A percentile compares a stretch with the other conserved stretches of the same genome.
Conservation (phyloP, 2,329 filamentous ascomycete species). For the Botrytis aclada region DNA sequence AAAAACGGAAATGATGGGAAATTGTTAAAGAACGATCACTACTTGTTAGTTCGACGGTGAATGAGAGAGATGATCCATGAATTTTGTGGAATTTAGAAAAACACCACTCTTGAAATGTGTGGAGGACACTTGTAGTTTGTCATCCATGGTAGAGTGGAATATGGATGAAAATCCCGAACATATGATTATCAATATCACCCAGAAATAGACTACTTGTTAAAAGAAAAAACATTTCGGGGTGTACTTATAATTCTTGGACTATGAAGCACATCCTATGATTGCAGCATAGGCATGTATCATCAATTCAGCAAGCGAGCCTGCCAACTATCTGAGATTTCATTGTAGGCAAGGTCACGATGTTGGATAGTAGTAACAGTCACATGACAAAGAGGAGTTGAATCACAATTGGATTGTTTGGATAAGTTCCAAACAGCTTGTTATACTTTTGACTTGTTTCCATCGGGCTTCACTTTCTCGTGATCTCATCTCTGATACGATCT, state of each 20-base stretch:
- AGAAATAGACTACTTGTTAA: neutral
- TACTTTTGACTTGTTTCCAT: too few relatives aligned
- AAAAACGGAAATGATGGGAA: neutral
- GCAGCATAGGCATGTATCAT: neutral
- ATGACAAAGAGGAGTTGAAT: neutral
- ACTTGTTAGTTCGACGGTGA: neutral
- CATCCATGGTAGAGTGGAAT: neutral
- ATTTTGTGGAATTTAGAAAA: neutral
- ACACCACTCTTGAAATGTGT: neutral
- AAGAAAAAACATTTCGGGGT: neutral
- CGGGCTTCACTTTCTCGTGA: too few relatives aligned
- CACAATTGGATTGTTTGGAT: neutral
- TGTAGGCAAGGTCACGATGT: neutral
- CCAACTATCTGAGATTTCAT: neutral
- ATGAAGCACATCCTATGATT: neutral
- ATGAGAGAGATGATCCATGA: neutral
- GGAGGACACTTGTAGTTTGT: neutral
- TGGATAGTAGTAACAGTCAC: neutral
- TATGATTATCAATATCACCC: neutral
- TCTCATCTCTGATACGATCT: too few relatives aligned
- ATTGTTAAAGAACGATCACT: neutral
- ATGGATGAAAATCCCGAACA: neutral
- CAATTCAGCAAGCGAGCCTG: neutral
- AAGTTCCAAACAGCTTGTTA: neutral
- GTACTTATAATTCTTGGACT: neutral